Conservation (phyloP, 2,329 filamentous ascomycete species). For the Lizonia empirigonia region DNA sequence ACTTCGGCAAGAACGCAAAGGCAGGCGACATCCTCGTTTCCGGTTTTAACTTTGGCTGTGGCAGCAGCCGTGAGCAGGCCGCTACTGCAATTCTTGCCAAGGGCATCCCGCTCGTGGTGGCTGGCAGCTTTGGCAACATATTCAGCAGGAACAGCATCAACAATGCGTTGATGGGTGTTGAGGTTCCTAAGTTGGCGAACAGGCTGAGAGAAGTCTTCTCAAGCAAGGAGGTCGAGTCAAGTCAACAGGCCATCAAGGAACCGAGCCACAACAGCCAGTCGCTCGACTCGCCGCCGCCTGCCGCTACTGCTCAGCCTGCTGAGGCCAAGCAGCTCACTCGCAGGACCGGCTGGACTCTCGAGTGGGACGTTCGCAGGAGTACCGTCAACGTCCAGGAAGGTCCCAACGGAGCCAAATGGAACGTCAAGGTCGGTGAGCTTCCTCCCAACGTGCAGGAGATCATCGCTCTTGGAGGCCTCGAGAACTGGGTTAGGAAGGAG, state of each 20-base stretch:
- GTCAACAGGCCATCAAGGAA: slow-evolving; percentile 55
- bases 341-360: slow-evolving; percentile 80
- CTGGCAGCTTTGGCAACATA: slow-evolving; percentile 83
- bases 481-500: slow-evolving; percentile 80
- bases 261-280: slow-evolving; percentile 58
- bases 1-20: slow-evolving; percentile 68
- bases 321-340: slow-evolving; percentile 66
- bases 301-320: slow-evolving; percentile 43
- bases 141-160: slow-evolving; percentile 81
- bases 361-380: slow-evolving; percentile 78
- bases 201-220: slow-evolving; percentile 68
- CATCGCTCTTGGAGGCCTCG: slow-evolving; percentile 68
- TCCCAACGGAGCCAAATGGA: slow-evolving; percentile 70
- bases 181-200: slow-evolving; percentile 70
- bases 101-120: slow-evolving; percentile 77
- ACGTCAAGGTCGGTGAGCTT: slow-evolving; percentile 79
- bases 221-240: slow-evolving; percentile 26
- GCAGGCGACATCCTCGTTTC: slow-evolving; percentile 80
- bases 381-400: slow-evolving; percentile 75
- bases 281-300: slow-evolving; percentile 56
- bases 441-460: slow-evolving; percentile 80
- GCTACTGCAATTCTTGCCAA: slow-evolving; percentile 86
- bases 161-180: slow-evolving; percentile 75
- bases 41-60: slow-evolving; percentile 89
- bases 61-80: slow-evolving; percentile 81